Percentiles rank a stretch among this genome's conserved stretches.
phyloP scores from a whole-genome alignment of 306 rosid genomes.

The Geum urbanum region DNA sequence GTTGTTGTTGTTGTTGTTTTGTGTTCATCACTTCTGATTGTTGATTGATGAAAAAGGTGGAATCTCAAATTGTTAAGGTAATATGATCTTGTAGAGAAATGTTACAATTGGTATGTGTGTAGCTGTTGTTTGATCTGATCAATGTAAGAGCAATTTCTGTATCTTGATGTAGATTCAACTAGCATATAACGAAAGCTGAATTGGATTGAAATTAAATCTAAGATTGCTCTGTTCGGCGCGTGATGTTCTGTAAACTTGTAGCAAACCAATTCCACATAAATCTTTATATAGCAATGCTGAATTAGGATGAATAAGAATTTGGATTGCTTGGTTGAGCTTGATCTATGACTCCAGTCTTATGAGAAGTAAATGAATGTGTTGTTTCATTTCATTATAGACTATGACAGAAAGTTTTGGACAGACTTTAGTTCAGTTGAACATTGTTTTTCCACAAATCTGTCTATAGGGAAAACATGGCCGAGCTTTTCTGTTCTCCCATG shows the following conservation, averaged over 20 bases:
- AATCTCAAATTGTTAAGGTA: neutral
- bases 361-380: neutral
- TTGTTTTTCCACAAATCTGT: constrained; percentile 27
- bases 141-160: neutral
- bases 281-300: neutral
- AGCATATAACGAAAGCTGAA: neutral
- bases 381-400: neutral
- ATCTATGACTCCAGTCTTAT: constrained; percentile 1
- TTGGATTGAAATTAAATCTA: neutral
- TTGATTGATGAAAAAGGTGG: constrained; percentile 8
- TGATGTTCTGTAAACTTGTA: no score
- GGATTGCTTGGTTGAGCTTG: neutral
- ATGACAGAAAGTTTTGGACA: neutral
- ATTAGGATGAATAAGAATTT: neutral
- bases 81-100: neutral
- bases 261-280: no score
- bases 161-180: neutral
- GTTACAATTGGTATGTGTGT: neutral
- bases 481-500: constrained; percentile 95
- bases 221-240: no score
- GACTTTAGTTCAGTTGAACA: constrained; percentile 19
- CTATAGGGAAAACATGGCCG: constrained; percentile 85
- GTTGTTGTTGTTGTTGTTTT: neutral
- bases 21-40: constrained; percentile 4
- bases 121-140: constrained; percentile 8